Evolutionary conservation across 345 rosid genomes (phyloP), one percentile per base, ranked within the genome.

Genomic region (Erucastrum elatum): DNA sequence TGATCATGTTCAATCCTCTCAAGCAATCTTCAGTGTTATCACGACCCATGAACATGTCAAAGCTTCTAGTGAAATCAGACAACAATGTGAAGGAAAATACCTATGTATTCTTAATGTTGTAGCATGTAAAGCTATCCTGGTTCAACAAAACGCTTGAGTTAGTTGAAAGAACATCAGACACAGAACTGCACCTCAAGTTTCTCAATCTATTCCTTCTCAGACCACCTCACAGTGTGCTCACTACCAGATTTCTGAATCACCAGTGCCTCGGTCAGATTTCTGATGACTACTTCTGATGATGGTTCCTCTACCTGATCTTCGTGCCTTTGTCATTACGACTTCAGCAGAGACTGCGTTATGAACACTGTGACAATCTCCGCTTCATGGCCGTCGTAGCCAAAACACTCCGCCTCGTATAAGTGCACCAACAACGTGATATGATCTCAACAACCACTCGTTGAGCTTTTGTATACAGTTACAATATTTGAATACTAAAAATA

Each of bases 1-100:
- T 88, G 96, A 81, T 91, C 96, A 71, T 83, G 92, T 75, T 90
- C 98, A 84, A 90, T 88, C 77, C 97, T 93, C 87, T 90, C 94
- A 2, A 30, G n/a, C n/a, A n/a, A n/a, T n/a, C n/a, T n/a, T n/a
- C 30, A 70, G 3, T 69, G 59, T 70, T 56, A 30, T 39, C 61
- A 72, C 29, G n/a, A 39, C 63, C 58, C 27, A 26, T 0, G 60
- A 73, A 67, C 58, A 74, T 74, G 17, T 34, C 71, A 74, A 68
- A 74, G 58, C 49, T 51, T 55, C 81, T 77, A 76, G 6, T 62
- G 58, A 78, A 49, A 82, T 12, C 53, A 77, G 77, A 61, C 27
- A 65, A 66, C 64, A 60, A 25, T 66, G 67, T 15, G 59, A 64
- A 1, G 37, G 30, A 69, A 66, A 27, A 25, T 84, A 94, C 98